Evolutionary conservation across 2,329 filamentous ascomycete genomes (phyloP).

Genomic region (Epichloe typhina): DNA sequence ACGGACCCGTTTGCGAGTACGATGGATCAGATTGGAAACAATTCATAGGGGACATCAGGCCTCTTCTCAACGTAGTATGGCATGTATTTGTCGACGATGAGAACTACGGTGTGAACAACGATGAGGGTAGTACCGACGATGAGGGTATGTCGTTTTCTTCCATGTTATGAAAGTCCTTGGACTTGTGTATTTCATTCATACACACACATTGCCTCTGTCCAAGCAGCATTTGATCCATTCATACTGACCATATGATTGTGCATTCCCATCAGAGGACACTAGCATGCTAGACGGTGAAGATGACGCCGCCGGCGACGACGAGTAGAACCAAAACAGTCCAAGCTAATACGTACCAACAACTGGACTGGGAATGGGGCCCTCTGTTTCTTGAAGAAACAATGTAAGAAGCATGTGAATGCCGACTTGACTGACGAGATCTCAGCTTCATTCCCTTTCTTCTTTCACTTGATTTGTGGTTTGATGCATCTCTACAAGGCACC

Average conservation of each 20-base stretch:
- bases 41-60: slow-evolving; percentile 17
- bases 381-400: neutral
- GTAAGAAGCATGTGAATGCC: no score
- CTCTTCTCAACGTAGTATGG: slow-evolving; percentile 5
- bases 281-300: neutral
- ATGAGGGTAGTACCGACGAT: neutral
- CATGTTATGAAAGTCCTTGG: neutral
- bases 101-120: no score
- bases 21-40: no score
- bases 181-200: neutral
- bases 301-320: neutral
- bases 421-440: no score
- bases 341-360: neutral
- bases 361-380: neutral
- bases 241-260: neutral
- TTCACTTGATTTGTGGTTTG: no score
- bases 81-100: no score
- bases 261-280: neutral
- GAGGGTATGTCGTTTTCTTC: neutral
- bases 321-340: neutral
- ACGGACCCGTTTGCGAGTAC: slow-evolving; percentile 11
- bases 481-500: no score
- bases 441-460: no score
- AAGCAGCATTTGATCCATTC: neutral
- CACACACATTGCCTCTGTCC: neutral